A percentile compares a stretch with the other conserved stretches of the same genome.
These are phyloP conservation scores for Pythium insidiosum DNA, from an alignment of 352 stramenopile genomes.

Conservation along the genomic window DNA sequence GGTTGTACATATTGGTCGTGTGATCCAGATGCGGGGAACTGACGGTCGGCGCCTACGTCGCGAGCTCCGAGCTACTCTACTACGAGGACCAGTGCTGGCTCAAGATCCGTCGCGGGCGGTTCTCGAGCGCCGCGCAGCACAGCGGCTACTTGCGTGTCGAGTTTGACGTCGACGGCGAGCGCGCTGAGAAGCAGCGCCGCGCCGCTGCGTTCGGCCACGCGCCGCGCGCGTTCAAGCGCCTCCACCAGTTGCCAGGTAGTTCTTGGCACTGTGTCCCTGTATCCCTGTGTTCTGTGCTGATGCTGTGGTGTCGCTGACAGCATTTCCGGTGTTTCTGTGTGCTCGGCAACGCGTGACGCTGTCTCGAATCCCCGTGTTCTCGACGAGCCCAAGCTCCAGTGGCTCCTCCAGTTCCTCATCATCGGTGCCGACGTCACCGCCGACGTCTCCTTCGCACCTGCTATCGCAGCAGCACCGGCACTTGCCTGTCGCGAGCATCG, in stretches of 20 bases:
- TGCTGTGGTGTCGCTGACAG: slow-evolving; percentile 11
- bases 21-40: slow-evolving; percentile 36
- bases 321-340: slow-evolving; percentile 55
- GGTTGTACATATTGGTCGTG: no score
- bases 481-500: slow-evolving; percentile 53
- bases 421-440: slow-evolving; percentile 13
- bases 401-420: no score
- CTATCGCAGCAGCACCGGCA: slow-evolving; percentile 25
- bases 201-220: slow-evolving; percentile 7
- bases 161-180: slow-evolving; percentile 28
- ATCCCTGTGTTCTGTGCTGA: background rate
- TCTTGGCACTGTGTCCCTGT: background rate
- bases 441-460: background rate
- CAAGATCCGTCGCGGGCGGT: slow-evolving; percentile 67
- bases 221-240: slow-evolving; percentile 33
- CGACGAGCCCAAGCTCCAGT: no score
- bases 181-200: slow-evolving; percentile 14
- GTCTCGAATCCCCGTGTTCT: slow-evolving; percentile 41
- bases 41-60: slow-evolving; percentile 55
- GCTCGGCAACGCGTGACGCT: slow-evolving; percentile 39
- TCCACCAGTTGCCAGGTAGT: slow-evolving; percentile 49
- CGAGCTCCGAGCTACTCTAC: slow-evolving; percentile 38
- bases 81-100: slow-evolving; percentile 64
- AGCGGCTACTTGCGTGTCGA: slow-evolving; percentile 59
- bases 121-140: slow-evolving; percentile 62